Evolutionary conservation across 768 basidiomycete species (phyloP), one percentile per base, ranked within the genome.

Genomic region (Termitomyces sp.): DNA sequence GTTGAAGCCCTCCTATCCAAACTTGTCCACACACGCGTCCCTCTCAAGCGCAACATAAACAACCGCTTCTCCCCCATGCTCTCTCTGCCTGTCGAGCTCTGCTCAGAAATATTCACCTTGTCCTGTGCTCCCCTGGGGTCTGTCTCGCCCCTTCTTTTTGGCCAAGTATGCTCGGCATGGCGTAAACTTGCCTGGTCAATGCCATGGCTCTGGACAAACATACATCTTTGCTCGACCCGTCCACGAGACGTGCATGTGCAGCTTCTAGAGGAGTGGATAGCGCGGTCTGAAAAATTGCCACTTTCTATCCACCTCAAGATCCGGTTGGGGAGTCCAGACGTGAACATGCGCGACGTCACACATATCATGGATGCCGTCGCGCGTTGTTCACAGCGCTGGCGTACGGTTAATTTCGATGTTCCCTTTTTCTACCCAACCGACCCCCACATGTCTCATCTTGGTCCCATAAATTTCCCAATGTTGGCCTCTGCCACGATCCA

Each of bases 141-240:
- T 46, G 49, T 18, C 2, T 53, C 61, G 10, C 67, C 69, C 10
- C 59, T 70, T 49, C 49, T 53, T 26, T 60, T 70, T 9, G 68
- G 68, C 14, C 57, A 64, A 20, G 66, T 71, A 14, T 71, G 68
- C 48, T 62, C 59, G 16, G 59, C 68, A 27, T 70, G 69, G 69
- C 59, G 70, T 22, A 60, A 65, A 12, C 63, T 69, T 49, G 69
- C 67, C 26, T 69, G 68, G 68, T 60, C 66, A n/a, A 68, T 69
- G 55, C 69, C 70, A 2, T 65, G 60, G 46, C 65, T 71, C 12
- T 70, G 70, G 68, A 59, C 63, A 22, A 62, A 59, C 26, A 58
- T 70, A 26, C 63, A 60, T 41, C 58, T 71, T 20, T 59, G 52
- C 22, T 59, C 64, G 13, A 52, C 65, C 14, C 46, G 57, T 26